Evolutionary conservation across 2,329 filamentous ascomycete species (phyloP).

Genomic region (Paramyrothecium roridum): DNA sequence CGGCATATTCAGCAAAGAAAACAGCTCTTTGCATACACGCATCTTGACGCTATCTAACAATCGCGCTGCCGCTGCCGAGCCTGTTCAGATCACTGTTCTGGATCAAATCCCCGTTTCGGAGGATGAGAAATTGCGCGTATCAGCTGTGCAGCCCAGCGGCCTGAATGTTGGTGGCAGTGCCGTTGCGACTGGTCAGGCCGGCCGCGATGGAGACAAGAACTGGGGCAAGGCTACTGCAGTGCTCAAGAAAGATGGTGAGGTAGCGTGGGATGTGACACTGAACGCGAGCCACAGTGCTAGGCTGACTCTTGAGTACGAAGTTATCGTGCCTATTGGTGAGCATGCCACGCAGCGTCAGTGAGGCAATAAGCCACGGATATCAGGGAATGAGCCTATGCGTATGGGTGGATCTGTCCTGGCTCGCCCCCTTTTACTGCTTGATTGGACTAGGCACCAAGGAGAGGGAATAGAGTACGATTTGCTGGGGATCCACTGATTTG

Average conservation of each 20-base stretch:
- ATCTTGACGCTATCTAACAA: constrained; percentile 46
- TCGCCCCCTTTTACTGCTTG: no score
- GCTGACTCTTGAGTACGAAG: constrained; percentile 58
- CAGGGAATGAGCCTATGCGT: no score
- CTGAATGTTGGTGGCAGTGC: constrained; percentile 32
- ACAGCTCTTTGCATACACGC: constrained; percentile 43
- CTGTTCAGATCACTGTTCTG: constrained; percentile 44
- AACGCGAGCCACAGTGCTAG: constrained; percentile 50
- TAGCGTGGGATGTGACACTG: constrained; percentile 53
- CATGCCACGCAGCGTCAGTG: constrained; percentile 4
- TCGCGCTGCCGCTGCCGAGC: constrained; percentile 27
- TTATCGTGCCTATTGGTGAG: constrained; percentile 48
- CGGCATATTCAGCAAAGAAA: constrained; percentile 49
- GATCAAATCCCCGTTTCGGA: constrained; percentile 58
- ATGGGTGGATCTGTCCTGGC: no score
- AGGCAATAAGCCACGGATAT: no score
- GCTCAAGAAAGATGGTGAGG: constrained; percentile 51
- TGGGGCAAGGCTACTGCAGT: constrained; percentile 49
- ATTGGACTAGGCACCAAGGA: no score
- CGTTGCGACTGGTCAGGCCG: constrained; percentile 27
- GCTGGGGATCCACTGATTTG: no score
- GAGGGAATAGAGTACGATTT: no score
- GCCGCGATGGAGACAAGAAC: constrained; percentile 21
- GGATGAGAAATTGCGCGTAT: constrained; percentile 51
- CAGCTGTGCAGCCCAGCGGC: constrained; percentile 43